Conservation (phyloP, 164 flowering plant genomes). For the Vitis riparia region DNA sequence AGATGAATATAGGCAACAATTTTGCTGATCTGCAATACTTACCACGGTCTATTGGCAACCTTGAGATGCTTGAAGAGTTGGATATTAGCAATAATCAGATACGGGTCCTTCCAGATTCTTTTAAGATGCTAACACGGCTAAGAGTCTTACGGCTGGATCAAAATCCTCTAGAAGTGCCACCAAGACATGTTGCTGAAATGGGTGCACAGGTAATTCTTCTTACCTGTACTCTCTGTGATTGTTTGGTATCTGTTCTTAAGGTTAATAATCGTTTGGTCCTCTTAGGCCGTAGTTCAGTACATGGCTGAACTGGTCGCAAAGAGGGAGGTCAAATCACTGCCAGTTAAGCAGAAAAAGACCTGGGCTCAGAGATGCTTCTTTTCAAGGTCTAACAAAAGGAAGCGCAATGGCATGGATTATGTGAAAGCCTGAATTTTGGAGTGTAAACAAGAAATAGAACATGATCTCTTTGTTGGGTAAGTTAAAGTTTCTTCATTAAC, state of each 20-base stretch:
- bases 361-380: slow-evolving; percentile 72
- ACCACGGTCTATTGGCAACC: slow-evolving; percentile 86
- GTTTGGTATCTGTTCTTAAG: background rate
- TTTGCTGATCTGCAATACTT: slow-evolving; percentile 72
- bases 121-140: slow-evolving; percentile 57
- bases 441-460: background rate
- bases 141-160: slow-evolving; percentile 58
- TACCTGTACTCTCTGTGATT: background rate
- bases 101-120: slow-evolving; percentile 73
- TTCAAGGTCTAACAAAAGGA: slow-evolving; percentile 62
- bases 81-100: slow-evolving; percentile 91
- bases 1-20: slow-evolving; percentile 74
- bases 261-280: slow-evolving; percentile 11
- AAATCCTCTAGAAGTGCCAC: slow-evolving; percentile 84
- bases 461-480: slow-evolving; percentile 5
- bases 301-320: slow-evolving; percentile 69
- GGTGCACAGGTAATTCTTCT: slow-evolving; percentile 71
- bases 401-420: slow-evolving; percentile 48
- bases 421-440: slow-evolving; percentile 34
- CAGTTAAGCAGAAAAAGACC: slow-evolving; percentile 55
- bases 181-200: slow-evolving; percentile 58
- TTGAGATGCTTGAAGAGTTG: slow-evolving; percentile 83
- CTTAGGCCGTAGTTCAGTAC: slow-evolving; percentile 82
- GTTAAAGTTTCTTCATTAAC: background rate
- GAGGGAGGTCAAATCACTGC: slow-evolving; percentile 49